These are phyloP conservation scores for Solanum gracilifrons DNA, from an alignment of 257 asterid species.

Conservation along the genomic window DNA sequence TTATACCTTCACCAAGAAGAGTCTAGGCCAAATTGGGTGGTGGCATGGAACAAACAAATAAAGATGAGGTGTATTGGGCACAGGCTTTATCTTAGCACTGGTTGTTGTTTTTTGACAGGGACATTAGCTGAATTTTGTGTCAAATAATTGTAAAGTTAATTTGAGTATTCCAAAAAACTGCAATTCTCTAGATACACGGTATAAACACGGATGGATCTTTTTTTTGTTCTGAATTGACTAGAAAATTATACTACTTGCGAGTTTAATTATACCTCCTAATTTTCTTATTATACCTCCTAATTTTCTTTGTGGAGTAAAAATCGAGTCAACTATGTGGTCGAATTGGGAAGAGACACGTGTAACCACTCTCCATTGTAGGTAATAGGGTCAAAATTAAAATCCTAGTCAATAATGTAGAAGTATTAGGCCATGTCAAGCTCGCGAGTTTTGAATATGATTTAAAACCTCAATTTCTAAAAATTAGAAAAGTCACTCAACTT, in stretches of 20 bases:
- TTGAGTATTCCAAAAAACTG: neutral
- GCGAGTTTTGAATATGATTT: too few species aligned
- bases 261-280: neutral
- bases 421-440: too few species aligned
- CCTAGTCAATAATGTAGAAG: too few species aligned
- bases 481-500: too few species aligned
- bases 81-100: neutral
- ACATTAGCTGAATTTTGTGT: neutral
- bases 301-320: neutral
- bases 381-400: too few species aligned
- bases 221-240: neutral
- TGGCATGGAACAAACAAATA: neutral
- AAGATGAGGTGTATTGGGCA: neutral
- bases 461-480: too few species aligned
- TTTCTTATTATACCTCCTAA: neutral
- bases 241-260: neutral
- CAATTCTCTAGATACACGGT: neutral
- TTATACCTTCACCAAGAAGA: neutral
- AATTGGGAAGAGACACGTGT: neutral
- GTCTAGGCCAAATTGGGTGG: neutral
- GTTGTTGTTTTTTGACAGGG: neutral
- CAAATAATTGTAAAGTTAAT: neutral
- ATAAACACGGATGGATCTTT: neutral
- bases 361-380: neutral
- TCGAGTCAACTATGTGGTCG: neutral